These are phyloP conservation scores for Marasmius oreades DNA, from an alignment of 1,284 basidiomycete species.

Conservation along the genomic window DNA sequence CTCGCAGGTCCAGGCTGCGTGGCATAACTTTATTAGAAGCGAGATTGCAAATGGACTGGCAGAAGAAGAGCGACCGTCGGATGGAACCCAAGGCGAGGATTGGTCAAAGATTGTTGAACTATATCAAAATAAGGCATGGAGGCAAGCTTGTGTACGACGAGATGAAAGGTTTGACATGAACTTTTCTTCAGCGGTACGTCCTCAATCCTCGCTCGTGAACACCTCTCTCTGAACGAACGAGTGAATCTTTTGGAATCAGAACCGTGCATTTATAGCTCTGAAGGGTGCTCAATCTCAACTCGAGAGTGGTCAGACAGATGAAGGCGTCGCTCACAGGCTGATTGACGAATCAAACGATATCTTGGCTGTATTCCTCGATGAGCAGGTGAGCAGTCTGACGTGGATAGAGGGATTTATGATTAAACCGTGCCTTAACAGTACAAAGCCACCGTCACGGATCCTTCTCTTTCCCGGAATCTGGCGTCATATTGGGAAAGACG, in stretches of 20 bases:
- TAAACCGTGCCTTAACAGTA: constrained; percentile 41
- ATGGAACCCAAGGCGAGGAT: constrained; percentile 44
- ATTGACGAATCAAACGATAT: constrained; percentile 77
- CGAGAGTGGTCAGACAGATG: constrained; percentile 35
- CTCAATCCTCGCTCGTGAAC: background rate
- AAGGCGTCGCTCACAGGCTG: constrained; percentile 54
- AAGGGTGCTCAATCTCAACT: constrained; percentile 38
- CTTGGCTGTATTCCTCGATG: constrained; percentile 71
- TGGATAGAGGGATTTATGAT: constrained; percentile 2
- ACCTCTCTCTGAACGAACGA: background rate
- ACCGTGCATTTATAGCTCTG: constrained; percentile 51
- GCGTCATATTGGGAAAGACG: constrained; percentile 88
- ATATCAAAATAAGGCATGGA: constrained; percentile 59
- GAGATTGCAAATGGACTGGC: constrained; percentile 59
- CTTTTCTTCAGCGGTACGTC: constrained; percentile 63
- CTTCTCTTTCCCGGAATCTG: constrained; percentile 79
- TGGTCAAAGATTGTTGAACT: constrained; percentile 54
- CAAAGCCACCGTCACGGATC: constrained; percentile 83
- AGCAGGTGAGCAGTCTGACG: constrained; percentile 49
- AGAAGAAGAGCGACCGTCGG: constrained; percentile 39
- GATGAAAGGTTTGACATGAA: constrained; percentile 94
- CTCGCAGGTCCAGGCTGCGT: constrained; percentile 57
- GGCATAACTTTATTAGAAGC: constrained; percentile 60
- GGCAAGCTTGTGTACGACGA: constrained; percentile 63
- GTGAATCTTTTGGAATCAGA: constrained; percentile 34